Conservation (phyloP, 192 early-diverging fungal genomes). For the Rhizophagus prolifer region DNA sequence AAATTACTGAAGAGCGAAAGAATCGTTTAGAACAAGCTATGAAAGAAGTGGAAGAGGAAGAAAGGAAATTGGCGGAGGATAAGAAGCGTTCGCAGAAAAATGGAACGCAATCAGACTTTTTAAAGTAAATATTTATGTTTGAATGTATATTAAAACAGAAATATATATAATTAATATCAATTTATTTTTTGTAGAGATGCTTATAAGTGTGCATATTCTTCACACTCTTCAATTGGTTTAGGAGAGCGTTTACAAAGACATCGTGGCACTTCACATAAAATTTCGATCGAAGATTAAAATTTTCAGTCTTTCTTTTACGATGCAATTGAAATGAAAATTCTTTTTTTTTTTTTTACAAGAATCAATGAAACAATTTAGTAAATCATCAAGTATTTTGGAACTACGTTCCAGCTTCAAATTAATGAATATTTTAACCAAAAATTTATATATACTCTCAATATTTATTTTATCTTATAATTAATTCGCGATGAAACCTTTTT, state of each 20-base stretch:
- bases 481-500: too few relatives aligned
- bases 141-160: background rate
- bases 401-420: too few relatives aligned
- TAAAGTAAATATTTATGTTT: background rate
- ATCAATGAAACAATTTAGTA: too few relatives aligned
- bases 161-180: background rate
- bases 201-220: background rate
- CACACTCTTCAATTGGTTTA: background rate
- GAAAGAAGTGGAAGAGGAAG: background rate
- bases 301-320: too few relatives aligned
- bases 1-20: background rate
- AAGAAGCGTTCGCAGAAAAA: background rate
- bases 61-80: background rate
- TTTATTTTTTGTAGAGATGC: background rate
- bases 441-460: too few relatives aligned
- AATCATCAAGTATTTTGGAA: too few relatives aligned
- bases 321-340: too few relatives aligned
- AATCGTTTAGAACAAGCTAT: background rate
- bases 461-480: too few relatives aligned
- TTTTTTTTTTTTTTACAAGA: too few relatives aligned
- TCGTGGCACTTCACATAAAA: background rate
- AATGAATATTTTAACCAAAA: too few relatives aligned
- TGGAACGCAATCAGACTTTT: background rate
- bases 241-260: background rate
- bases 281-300: background rate